Evolutionary conservation across 768 basidiomycete species (phyloP).

Genomic region (Leccinum uliginosum): DNA sequence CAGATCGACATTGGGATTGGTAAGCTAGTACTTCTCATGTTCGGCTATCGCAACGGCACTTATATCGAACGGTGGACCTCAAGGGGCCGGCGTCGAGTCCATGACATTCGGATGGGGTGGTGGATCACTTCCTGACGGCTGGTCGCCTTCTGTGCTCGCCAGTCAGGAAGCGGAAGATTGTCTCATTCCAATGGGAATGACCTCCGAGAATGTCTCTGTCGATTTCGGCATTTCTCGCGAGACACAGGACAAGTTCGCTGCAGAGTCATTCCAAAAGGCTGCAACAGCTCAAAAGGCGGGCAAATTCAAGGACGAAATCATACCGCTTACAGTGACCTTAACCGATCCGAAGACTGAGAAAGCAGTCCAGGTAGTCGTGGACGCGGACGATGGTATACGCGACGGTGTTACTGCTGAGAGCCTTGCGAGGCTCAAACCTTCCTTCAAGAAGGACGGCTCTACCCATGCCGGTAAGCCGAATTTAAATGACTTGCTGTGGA

Average conservation of each 20-base stretch:
- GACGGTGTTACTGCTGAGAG: constrained; percentile 79
- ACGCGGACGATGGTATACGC: constrained; percentile 81
- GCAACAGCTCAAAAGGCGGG: constrained; percentile 75
- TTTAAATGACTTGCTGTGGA: background rate
- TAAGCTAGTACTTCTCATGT: constrained; percentile 29
- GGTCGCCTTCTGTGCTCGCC: constrained; percentile 60
- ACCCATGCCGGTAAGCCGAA: constrained; percentile 62
- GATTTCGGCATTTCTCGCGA: constrained; percentile 72
- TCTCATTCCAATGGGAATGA: constrained; percentile 86
- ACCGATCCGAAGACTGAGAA: constrained; percentile 73
- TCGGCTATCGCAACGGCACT: background rate
- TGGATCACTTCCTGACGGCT: constrained; percentile 49
- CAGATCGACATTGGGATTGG: constrained; percentile 91
- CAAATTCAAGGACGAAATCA: constrained; percentile 78
- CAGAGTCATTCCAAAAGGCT: constrained; percentile 81
- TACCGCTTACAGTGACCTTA: constrained; percentile 69
- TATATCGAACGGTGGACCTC: constrained; percentile 1
- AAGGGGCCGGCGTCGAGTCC: constrained; percentile 84
- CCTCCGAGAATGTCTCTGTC: constrained; percentile 87
- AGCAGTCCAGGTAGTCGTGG: constrained; percentile 63
- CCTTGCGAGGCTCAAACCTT: constrained; percentile 79
- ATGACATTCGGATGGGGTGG: constrained; percentile 81
- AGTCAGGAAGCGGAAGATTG: constrained; percentile 76
- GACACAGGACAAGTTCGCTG: constrained; percentile 82
- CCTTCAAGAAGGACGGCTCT: constrained; percentile 68